Evolutionary conservation across 2,329 filamentous ascomycete species (phyloP).

Genomic region (Ceratocystis harringtonii): DNA sequence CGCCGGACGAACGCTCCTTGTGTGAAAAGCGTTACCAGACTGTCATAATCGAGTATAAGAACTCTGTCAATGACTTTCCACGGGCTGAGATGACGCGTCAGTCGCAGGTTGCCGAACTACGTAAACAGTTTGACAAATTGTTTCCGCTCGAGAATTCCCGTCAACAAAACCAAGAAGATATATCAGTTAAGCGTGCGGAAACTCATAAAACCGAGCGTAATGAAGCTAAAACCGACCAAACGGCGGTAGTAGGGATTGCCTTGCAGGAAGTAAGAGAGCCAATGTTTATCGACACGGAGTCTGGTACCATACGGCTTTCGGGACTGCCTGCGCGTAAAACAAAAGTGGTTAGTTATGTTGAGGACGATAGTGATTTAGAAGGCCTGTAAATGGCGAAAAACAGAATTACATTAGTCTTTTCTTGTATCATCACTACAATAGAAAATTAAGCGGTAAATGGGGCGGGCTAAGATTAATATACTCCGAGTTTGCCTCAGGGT

Average conservation of each 20-base stretch:
- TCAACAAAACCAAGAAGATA: background rate
- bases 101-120: constrained; percentile 41
- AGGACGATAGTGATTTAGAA: constrained; percentile 24
- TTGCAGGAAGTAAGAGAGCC: background rate
- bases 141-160: constrained; percentile 23
- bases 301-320: constrained; percentile 3
- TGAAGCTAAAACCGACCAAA: background rate
- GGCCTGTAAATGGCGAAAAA: background rate
- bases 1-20: constrained; percentile 55
- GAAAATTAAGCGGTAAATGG: background rate
- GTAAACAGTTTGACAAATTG: constrained; percentile 40
- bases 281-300: background rate
- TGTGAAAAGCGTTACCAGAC: constrained; percentile 52
- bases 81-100: constrained; percentile 56
- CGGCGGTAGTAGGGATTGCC: background rate
- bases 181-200: background rate
- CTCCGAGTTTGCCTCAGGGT: too few species aligned
- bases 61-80: constrained; percentile 18
- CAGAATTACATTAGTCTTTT: background rate
- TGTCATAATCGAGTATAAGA: constrained; percentile 43
- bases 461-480: background rate
- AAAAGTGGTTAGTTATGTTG: constrained; percentile 26
- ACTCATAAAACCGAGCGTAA: background rate
- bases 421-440: background rate
- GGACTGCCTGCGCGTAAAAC: constrained; percentile 15